Evolutionary conservation across 352 stramenopile species (phyloP).

Genomic region (Discostella stelligera): DNA sequence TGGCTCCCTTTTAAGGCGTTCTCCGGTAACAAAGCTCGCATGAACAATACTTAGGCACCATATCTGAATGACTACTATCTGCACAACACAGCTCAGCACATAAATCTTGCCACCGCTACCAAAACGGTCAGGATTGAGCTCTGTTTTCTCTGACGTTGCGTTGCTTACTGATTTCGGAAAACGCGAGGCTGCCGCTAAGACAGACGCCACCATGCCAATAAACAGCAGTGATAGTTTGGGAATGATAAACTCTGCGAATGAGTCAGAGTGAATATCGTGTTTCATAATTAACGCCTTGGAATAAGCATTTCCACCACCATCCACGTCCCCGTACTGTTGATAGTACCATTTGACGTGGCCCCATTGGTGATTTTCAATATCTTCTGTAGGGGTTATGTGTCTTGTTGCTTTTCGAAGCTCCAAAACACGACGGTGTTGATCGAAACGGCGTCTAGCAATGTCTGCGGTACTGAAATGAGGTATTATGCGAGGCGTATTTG

Average conservation of each 20-base stretch:
- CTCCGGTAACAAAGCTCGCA: conserved; percentile 52
- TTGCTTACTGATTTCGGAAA: conserved; percentile 41
- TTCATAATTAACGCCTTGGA: conserved; percentile 51
- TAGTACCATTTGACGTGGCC: conserved; percentile 53
- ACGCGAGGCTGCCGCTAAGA: conserved; percentile 44
- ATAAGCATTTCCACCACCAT: conserved; percentile 46
- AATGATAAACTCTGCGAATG: conserved; percentile 70
- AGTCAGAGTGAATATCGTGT: conserved; percentile 63
- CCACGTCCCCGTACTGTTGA: conserved; percentile 64
- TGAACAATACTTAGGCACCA: conserved; percentile 61
- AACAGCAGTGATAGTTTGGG: conserved; percentile 62
- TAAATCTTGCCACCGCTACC: conserved; percentile 48
- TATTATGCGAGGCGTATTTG: neutral
- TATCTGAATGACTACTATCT: conserved; percentile 55
- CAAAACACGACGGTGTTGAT: conserved; percentile 61
- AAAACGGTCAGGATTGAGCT: conserved; percentile 46
- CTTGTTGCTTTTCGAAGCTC: conserved; percentile 58
- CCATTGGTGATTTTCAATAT: conserved; percentile 35
- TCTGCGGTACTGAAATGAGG: conserved; percentile 47
- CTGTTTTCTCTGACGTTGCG: conserved; percentile 20
- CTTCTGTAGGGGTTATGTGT: conserved; percentile 40
- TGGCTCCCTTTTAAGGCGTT: conserved; percentile 55
- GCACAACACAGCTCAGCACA: conserved; percentile 55
- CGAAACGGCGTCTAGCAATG: conserved; percentile 47
- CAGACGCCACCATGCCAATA: conserved; percentile 45